Conservation (phyloP, 768 basidiomycete species). For the Trametes cinnabarina region DNA sequence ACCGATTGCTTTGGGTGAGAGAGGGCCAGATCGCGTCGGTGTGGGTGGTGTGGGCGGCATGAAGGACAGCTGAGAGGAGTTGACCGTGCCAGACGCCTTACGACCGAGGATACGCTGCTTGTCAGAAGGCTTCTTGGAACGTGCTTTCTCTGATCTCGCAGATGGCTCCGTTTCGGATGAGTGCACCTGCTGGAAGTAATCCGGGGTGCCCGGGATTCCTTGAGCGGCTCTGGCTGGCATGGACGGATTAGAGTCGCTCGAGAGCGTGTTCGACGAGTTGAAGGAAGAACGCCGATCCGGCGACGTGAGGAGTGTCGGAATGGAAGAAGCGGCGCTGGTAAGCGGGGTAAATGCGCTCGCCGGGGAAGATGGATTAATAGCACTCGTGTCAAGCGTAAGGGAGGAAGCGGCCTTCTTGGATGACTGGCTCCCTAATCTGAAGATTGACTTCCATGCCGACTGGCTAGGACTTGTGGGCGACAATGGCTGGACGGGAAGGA, state of each 20-base stretch:
- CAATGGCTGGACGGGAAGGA: slow-evolving; percentile 17
- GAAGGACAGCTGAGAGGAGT: slow-evolving; percentile 50
- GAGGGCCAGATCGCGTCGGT: slow-evolving; percentile 44
- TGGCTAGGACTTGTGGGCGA: slow-evolving; percentile 16
- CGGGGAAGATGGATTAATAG: slow-evolving; percentile 34
- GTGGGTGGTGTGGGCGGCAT: slow-evolving; percentile 34
- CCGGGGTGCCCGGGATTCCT: slow-evolving; percentile 22
- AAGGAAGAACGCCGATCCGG: slow-evolving; percentile 67
- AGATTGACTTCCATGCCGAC: slow-evolving; percentile 67
- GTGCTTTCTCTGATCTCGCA: slow-evolving; percentile 14
- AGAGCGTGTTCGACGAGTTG: slow-evolving; percentile 75
- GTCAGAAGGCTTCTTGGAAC: slow-evolving; percentile 31
- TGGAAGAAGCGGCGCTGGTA: slow-evolving; percentile 18
- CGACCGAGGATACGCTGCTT: slow-evolving; percentile 30
- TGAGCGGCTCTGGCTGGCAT: slow-evolving; percentile 24
- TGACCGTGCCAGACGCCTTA: slow-evolving; percentile 45
- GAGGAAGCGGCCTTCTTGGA: slow-evolving; percentile 55
- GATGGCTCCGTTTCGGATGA: slow-evolving; percentile 18
- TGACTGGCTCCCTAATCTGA: slow-evolving; percentile 64
- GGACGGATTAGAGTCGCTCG: slow-evolving; percentile 62
- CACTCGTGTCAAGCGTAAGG: slow-evolving; percentile 53
- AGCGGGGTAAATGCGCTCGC: slow-evolving; percentile 34
- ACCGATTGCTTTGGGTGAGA: slow-evolving; percentile 67
- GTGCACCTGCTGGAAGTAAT: slow-evolving; percentile 23
- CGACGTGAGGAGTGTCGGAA: slow-evolving; percentile 41